Percentiles rank a stretch among this genome's conserved stretches.
Evolutionary conservation across 495 filamentous ascomycete genomes (phyloP).

Genomic region (Aspergillus incahuasiensis): DNA sequence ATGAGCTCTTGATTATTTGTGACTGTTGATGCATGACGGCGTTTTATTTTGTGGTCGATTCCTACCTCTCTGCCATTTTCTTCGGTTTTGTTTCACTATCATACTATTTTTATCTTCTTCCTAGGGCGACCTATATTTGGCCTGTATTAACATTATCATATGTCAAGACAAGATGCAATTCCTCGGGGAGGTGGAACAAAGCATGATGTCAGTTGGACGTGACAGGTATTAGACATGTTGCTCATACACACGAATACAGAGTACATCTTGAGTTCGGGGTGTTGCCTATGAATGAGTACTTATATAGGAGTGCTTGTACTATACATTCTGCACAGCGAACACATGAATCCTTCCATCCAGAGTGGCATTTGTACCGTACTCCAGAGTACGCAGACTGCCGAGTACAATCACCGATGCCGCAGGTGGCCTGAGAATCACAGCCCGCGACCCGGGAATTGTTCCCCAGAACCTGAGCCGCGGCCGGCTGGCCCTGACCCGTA

Average conservation of each 20-base stretch:
- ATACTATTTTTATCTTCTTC: conserved; percentile 12
- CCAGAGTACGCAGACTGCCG: too few species aligned
- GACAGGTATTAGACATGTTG: conserved; percentile 10
- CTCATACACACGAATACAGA: neutral
- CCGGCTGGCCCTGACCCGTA: conserved; percentile 1
- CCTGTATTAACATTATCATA: conserved; percentile 12
- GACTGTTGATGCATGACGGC: conserved; percentile 27
- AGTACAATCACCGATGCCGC: neutral
- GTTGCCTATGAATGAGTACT: too few species aligned
- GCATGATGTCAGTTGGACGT: conserved; percentile 9
- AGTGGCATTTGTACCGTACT: too few species aligned
- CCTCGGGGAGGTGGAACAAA: neutral
- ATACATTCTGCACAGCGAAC: neutral
- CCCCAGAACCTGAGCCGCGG: conserved; percentile 10
- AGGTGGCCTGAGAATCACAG: neutral
- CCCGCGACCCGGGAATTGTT: neutral
- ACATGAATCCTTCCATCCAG: neutral
- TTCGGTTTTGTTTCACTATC: conserved; percentile 14
- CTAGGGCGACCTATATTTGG: conserved; percentile 1
- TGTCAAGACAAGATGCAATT: conserved; percentile 3
- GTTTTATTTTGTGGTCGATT: conserved; percentile 18
- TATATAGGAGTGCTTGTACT: neutral
- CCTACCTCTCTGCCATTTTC: conserved; percentile 9
- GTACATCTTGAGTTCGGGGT: conserved; percentile 1
- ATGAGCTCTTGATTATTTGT: conserved; percentile 13